Evolutionary conservation across 2,329 filamentous ascomycete genomes (phyloP), one percentile per base, ranked within the genome.

Genomic region (Gyromitra esculenta): DNA sequence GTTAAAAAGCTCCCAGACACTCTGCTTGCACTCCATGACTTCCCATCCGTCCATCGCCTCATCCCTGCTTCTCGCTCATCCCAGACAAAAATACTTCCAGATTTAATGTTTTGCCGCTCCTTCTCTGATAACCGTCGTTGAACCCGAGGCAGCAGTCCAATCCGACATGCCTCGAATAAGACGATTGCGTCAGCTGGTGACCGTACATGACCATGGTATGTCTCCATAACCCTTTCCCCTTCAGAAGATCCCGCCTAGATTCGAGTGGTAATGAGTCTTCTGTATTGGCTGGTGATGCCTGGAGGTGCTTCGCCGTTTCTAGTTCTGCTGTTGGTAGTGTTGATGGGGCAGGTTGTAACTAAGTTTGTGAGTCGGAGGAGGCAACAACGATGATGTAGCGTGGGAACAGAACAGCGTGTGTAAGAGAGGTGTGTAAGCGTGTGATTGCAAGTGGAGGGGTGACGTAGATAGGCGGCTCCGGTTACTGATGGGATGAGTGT

Each of bases 51-150:
- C 96, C 96, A 99, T 84, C 96, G 88, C 82, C 96, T 89, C 96
- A 99, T 99, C 80, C 96, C 96, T 9, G 96, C 96, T 86, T 99
- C 96, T 81, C 95, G 88, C 86, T 99, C 96, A 84, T 99, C 96
- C 96, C 96, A 99, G n/a, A 99, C 96, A 82, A 98, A 99, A 2
- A 99, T 95, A 0, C 96, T 99, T 56, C 96, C 96, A 0, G 95
- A 97, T 82, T 93, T 91, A 83, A 99, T 99, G 2, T 93, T 93
- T 83, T 97, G 94, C 77, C 96, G 89, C 85, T 99, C 96, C 85
- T 98, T 98, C 84, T 99, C 96, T 1, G 96, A 98, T 76, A 97
- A 85, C 81, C 96, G 89, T 80, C 96, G 89, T 85, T 98, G 96
- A 5, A 99, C 96, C 80, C 96, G 90, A 39, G 96, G 96, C 62